Evolutionary conservation across 2,329 filamentous ascomycete genomes (phyloP), one percentile per base, ranked within the genome.

Genomic region (Rachicladosporium sp.): DNA sequence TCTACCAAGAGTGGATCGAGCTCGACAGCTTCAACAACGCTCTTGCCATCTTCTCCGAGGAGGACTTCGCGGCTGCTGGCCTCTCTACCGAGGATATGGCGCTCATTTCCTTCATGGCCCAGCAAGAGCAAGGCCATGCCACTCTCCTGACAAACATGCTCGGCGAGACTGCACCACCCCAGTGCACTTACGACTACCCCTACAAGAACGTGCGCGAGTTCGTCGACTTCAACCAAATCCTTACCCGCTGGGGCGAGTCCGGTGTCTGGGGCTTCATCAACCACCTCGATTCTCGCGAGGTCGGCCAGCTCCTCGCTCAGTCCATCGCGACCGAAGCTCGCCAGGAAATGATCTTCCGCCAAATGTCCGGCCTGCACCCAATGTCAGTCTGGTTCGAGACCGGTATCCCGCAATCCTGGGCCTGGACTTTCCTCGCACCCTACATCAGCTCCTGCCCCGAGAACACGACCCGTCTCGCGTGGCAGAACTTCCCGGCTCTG

Each of bases 1-100:
- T 89, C 0, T 88, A 89, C 55, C 80, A 87, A 51, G 84, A 91
- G 60, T 91, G 76, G 73, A 86, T 89, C 39, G 83, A 91, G 62
- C 69, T 91, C 1, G 85, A 91, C 55, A 69, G 86, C 10, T 91
- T 91, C 70, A 78, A 83, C 58, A 77, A 81, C 54, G 83, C 80
- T 10, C 69, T 91, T 3, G 75, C 73, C 0, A 73, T 67, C 0
- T 91, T 84, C 60, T 76, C 74, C 1, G 73, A 68, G 0, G 67
- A 74, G 27, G 80, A 91, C 10, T 91, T 88, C 48, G 65, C 74
- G 5, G 73, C 68, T 2, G 78, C 73, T 19, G 82, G 82, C 2
- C 63, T 93, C 10, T 78, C 66, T 5, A 68, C 76, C 8, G 75
- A 83, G 52, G 82, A 88, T 50, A 73, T 80, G 6, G 74, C 68